Base-by-base conservation (phyloP, 1,284 basidiomycete genomes). In the Ustanciosporium gigantosporum region DNA sequence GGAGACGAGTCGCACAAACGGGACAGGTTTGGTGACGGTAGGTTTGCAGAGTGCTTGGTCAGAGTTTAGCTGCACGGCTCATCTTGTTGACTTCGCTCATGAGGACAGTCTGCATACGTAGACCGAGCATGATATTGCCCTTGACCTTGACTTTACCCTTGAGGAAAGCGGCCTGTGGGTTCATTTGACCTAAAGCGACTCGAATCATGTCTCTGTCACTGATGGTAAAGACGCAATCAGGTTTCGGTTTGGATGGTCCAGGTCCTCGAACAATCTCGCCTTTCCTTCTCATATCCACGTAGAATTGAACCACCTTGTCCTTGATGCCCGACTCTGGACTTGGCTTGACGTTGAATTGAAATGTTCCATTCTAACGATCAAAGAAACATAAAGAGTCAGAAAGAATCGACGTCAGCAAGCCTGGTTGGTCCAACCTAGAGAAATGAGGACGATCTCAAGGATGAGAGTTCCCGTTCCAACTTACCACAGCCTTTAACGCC, bases 141-240 rank as follows among this genome's bases (percentile, higher is more conserved):
- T 62, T 70, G 29, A 68, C 61, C 46, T 66, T 69, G 40, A 70
- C 49, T 24, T 55, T 65, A 3, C 68, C 68, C 47, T 68, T 68
- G 59, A 71, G 53, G 31, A 71, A 71, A 0, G 66, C 66, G 27
- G 53, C 56, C 31, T 71, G 69, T 0, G 69, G 69, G 37, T 47
- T 67, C 43, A 60, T 25, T 36, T 67, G 61, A 21, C 66, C 68
- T 15, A 66, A 57, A 0, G 62, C 66, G 13, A 71, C 40, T 4
- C 50, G 46, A 35, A 73, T 61, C 70, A 73, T 73, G 31, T 73
- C 70, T 27, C 60, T 42, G 31, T 73, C 70, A 31, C 40, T 43
- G 36, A 73, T 62, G 14, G 57, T 55, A 25, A 73, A 25, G 3
- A 47, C 25, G 29, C 70, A 66, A 25, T 73, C 70, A 9, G 68